A percentile compares a stretch with the other conserved stretches of the same genome.
Conservation (phyloP, 139 green algal genomes). For the Nannochloris sp. region DNA sequence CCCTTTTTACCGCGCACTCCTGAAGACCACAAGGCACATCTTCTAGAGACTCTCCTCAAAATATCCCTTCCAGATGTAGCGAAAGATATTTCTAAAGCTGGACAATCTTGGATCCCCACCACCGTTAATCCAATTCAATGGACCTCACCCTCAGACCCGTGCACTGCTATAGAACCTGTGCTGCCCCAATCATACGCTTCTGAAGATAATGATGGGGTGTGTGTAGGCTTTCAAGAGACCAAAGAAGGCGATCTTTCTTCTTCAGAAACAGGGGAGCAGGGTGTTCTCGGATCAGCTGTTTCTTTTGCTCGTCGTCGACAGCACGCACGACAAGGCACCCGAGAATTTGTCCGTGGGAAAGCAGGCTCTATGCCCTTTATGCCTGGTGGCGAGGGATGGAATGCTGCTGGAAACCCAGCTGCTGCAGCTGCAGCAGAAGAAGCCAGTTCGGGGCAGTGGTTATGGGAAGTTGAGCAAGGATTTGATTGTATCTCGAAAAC, state of each 20-base stretch:
- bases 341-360: conserved; percentile 51
- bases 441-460: conserved; percentile 42
- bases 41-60: neutral
- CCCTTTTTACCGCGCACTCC: neutral
- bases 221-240: neutral
- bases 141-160: conserved; percentile 16
- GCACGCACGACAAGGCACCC: conserved; percentile 9
- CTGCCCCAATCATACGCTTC: conserved; percentile 15
- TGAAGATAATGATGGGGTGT: neutral
- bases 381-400: conserved; percentile 29
- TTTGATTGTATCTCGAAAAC: neutral
- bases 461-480: conserved; percentile 33
- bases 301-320: neutral
- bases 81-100: neutral
- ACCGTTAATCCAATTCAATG: conserved; percentile 21
- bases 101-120: conserved; percentile 6
- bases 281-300: conserved; percentile 4
- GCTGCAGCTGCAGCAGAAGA: conserved; percentile 33
- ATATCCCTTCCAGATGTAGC: neutral
- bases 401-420: conserved; percentile 10
- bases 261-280: conserved; percentile 6
- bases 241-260: neutral
- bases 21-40: neutral
- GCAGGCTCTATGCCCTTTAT: conserved; percentile 50
- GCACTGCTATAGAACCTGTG: conserved; percentile 24